Percentiles rank a stretch among this genome's conserved stretches.
Conservation (phyloP, 2,329 filamentous ascomycete genomes). For the Calonectria hongkongensis region DNA sequence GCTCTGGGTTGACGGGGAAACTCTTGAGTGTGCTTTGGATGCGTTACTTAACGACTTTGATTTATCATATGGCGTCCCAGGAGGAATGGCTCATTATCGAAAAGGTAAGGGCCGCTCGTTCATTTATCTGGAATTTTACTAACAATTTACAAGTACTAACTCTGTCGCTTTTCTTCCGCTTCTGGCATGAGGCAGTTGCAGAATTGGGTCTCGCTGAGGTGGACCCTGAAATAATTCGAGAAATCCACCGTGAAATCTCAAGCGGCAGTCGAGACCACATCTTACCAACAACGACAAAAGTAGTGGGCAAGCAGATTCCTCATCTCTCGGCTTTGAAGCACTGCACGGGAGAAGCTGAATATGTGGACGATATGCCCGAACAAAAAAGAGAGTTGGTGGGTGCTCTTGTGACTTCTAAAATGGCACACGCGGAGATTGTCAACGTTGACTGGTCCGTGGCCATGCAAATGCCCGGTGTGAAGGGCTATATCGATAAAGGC, state of each 20-base stretch:
- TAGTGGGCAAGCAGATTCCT: slow-evolving; percentile 65
- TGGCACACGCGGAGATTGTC: slow-evolving; percentile 86
- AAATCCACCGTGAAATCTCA: slow-evolving; percentile 77
- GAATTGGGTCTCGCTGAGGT: slow-evolving; percentile 59
- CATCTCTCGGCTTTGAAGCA: slow-evolving; percentile 93
- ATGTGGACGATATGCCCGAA: slow-evolving; percentile 90
- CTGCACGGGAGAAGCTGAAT: slow-evolving; percentile 90
- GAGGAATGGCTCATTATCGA: slow-evolving; percentile 38
- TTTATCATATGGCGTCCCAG: slow-evolving; percentile 31
- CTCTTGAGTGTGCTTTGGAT: slow-evolving; percentile 19
- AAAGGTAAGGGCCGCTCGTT: slow-evolving; percentile 5
- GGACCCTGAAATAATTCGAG: slow-evolving; percentile 78
- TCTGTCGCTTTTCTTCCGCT: slow-evolving; percentile 37
- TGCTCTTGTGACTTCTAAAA: slow-evolving; percentile 86
- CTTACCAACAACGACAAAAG: slow-evolving; percentile 15
- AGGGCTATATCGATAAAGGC: slow-evolving; percentile 84
- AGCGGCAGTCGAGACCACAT: slow-evolving; percentile 30
- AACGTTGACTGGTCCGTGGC: slow-evolving; percentile 83
- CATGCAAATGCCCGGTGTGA: slow-evolving; percentile 85
- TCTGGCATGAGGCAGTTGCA: slow-evolving; percentile 35
- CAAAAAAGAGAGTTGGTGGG: slow-evolving; percentile 89
- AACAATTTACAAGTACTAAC: slow-evolving; percentile 22
- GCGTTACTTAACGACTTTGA: slow-evolving; percentile 31
- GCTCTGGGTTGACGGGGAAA: slow-evolving; percentile 21
- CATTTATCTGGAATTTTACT: background rate